phyloP scores from a whole-genome alignment of 768 basidiomycete genomes.

The Pulveroboletus frians region DNA sequence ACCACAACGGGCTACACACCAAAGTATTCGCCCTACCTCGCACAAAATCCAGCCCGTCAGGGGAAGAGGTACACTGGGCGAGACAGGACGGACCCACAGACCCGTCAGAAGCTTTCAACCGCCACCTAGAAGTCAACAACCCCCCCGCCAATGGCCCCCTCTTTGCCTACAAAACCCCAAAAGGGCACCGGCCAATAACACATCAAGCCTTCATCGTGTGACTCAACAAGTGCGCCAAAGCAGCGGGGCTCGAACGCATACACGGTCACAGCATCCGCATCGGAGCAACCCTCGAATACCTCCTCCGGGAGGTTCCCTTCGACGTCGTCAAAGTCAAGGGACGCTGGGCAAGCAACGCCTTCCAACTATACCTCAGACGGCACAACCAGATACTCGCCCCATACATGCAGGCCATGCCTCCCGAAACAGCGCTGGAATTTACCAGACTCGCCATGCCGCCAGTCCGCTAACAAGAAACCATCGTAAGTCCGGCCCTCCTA shows the following conservation, averaged over 20 bases:
- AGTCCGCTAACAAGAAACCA: too few species aligned
- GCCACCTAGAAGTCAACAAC: not conserved
- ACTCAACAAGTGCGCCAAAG: too few species aligned
- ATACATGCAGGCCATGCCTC: too few species aligned
- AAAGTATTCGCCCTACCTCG: not conserved
- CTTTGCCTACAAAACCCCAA: not conserved
- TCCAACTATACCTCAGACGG: too few species aligned
- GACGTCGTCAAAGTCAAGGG: not conserved
- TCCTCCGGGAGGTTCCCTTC: rapidly evolving
- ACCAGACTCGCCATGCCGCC: too few species aligned
- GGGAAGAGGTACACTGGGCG: not conserved
- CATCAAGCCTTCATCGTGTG: too few species aligned
- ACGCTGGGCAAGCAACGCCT: too few species aligned
- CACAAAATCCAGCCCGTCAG: not conserved
- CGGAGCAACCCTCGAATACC: not conserved
- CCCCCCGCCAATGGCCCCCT: not conserved
- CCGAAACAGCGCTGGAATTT: too few species aligned
- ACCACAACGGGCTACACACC: not conserved
- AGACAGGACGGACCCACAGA: not conserved
- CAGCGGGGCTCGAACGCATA: not conserved
- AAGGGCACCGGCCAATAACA: not conserved
- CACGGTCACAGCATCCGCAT: not conserved
- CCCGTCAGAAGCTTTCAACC: rapidly evolving
- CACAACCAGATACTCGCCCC: too few species aligned
- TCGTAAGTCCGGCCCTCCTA: too few species aligned